Evolutionary conservation across 2,329 filamentous ascomycete genomes (phyloP).

Genomic region (Epichloe glyceriae): DNA sequence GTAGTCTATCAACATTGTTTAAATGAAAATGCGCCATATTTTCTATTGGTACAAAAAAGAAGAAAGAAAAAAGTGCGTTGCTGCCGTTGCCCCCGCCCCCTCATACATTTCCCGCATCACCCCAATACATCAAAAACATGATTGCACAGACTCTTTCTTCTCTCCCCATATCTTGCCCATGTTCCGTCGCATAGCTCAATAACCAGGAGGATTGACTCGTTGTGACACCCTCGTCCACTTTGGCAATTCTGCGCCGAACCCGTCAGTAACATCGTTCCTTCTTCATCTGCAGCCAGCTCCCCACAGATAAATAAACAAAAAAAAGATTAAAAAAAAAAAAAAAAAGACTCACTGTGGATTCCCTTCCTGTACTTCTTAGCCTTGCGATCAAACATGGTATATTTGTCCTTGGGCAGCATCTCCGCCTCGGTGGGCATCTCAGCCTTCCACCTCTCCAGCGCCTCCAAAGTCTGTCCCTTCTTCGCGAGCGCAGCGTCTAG

Average conservation of each 20-base stretch:
- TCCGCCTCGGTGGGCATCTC: slow-evolving; percentile 94
- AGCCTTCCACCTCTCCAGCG: slow-evolving; percentile 79
- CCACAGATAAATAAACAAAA: not conserved
- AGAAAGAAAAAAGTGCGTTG: not conserved
- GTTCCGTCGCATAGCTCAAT: slow-evolving; percentile 37
- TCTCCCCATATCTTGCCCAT: not conserved
- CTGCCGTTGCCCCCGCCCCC: not conserved
- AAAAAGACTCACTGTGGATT: slow-evolving; percentile 66
- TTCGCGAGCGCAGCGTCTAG: slow-evolving; percentile 66
- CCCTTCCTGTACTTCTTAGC: slow-evolving; percentile 93
- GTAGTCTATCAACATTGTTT: not conserved
- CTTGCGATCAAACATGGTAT: slow-evolving; percentile 94
- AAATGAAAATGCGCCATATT: not conserved
- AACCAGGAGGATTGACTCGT: slow-evolving; percentile 86
- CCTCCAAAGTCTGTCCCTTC: slow-evolving; percentile 58
- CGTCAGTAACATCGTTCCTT: slow-evolving; percentile 9
- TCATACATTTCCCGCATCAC: not conserved
- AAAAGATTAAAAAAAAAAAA: not conserved
- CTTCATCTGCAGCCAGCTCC: not conserved
- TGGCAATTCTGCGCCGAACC: slow-evolving; percentile 46
- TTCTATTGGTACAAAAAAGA: not conserved
- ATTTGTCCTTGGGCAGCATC: slow-evolving; percentile 95
- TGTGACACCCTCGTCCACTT: slow-evolving; percentile 97
- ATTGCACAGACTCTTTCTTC: too few relatives aligned
- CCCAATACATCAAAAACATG: not conserved